Conservation (phyloP, 768 basidiomycete genomes). For the Leccinum truebloodii region DNA sequence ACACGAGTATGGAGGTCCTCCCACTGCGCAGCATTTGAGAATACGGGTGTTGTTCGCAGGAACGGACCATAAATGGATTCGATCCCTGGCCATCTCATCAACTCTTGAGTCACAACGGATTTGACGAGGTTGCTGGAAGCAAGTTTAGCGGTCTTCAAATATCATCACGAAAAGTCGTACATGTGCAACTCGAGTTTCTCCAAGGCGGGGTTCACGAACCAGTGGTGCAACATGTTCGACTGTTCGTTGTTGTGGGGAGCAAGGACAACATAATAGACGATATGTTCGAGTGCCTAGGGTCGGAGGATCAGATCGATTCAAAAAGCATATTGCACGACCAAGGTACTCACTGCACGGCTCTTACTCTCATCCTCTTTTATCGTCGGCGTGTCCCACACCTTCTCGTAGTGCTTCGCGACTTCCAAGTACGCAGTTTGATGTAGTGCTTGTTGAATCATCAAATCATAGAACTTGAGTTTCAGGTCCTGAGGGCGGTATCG, state of each 20-base stretch:
- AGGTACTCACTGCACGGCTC: constrained; percentile 57
- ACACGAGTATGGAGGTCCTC: constrained; percentile 94
- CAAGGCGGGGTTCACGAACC: constrained; percentile 77
- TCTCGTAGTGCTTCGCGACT: constrained; percentile 92
- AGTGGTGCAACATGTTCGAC: constrained; percentile 91
- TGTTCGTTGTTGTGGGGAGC: constrained; percentile 97
- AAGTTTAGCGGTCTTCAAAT: constrained; percentile 8
- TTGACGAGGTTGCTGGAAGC: constrained; percentile 82
- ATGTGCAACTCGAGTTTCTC: constrained; percentile 81
- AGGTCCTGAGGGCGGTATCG: constrained; percentile 62
- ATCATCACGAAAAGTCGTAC: constrained; percentile 44
- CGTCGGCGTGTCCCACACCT: constrained; percentile 96
- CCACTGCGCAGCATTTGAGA: constrained; percentile 79
- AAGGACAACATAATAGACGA: constrained; percentile 91
- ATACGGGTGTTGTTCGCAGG: constrained; percentile 78
- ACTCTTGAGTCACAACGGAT: constrained; percentile 88
- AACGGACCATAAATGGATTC: constrained; percentile 84
- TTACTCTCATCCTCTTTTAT: constrained; percentile 84
- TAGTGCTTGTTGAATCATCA: constrained; percentile 95
- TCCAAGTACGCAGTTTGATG: constrained; percentile 86
- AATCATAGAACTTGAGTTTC: constrained; percentile 93
- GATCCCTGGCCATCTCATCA: constrained; percentile 98
- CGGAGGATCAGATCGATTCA: constrained; percentile 5
- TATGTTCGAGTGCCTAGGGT: constrained; percentile 84
- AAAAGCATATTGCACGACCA: neutral